Evolutionary conservation across 2,329 filamentous ascomycete species (phyloP).

Genomic region (Talaromyces rugulosus): DNA sequence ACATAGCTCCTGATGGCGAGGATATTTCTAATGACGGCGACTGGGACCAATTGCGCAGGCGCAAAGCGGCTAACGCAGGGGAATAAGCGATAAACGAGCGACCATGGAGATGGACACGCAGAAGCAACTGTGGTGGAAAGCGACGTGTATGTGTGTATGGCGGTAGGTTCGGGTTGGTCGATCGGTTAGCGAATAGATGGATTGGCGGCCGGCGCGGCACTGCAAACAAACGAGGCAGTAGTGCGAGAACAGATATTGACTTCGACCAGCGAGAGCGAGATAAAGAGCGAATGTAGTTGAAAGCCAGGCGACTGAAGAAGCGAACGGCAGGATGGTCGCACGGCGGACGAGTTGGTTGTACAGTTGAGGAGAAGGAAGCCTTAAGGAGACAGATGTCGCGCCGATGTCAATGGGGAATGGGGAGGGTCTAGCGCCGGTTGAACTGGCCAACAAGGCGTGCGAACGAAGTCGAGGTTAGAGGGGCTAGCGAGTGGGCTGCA

Average conservation of each 20-base stretch:
- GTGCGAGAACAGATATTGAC: not conserved
- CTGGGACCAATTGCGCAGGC: not conserved
- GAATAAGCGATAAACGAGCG: not conserved
- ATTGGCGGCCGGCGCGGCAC: not conserved
- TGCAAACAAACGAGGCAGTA: not conserved
- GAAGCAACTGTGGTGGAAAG: not conserved
- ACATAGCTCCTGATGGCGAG: constrained; percentile 45
- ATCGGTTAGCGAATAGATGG: not conserved
- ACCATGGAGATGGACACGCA: constrained; percentile 11
- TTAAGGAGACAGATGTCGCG: not conserved
- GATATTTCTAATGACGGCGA: not conserved
- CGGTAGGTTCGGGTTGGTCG: not conserved
- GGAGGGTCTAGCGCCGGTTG: not conserved
- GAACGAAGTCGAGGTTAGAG: not conserved
- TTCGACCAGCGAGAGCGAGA: not conserved
- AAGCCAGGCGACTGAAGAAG: not conserved
- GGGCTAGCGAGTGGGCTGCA: not conserved
- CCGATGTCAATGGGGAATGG: not conserved
- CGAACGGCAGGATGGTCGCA: not conserved
- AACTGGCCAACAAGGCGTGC: not conserved
- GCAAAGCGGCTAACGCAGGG: not conserved
- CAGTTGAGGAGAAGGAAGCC: not conserved
- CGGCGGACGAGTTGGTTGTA: not conserved
- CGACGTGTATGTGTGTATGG: not conserved
- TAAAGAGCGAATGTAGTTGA: not conserved